Base-by-base conservation (phyloP, 2,329 filamentous ascomycete genomes). In the Fusarium sp. region DNA sequence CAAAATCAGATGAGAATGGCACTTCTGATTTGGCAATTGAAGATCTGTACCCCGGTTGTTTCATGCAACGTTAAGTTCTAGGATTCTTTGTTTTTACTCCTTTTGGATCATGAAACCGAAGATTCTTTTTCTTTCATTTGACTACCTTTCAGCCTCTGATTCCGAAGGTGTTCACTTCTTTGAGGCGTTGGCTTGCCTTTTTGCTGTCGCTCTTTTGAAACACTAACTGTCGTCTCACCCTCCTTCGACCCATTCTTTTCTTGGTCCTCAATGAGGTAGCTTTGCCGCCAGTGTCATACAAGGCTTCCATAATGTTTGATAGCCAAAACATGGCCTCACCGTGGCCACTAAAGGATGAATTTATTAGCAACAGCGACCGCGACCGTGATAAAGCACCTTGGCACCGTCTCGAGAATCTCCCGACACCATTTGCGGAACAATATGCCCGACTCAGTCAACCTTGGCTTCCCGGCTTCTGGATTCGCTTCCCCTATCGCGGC, bases 391-490 rank as follows among this genome's bases (percentile, higher is more conserved):
- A 63, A 16, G 45, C 47, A 4, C 26, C 67, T 42, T 73, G 71
- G 71, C 62, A 71, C 28, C 71, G 44, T 3, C 71, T 73, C 1
- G 71, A 73, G 5, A 39, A 70, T 33, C 28, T 71, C 5, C 28
- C 63, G 11, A 39, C 60, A 1, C 20, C 26, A 2, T 72, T 65
- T 11, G 36, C 41, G 6, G 28, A 54, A 16, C 48, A 68, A n/a
- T 62, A 70, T 20, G 31, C 44, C 15, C 58, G 72, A 35, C 69
- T 74, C 10, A 74, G 72, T 13, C 69, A 72, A 1, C 72, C 72
- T 20, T 74, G 72, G 72, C 68, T 70, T 20, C 61, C 72, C 2
- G 72, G 72, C 13, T 74, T 74, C 36, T 74, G 72, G 72, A 72
- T 31, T 7, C 61, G 72, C 3, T 72, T 74, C 12, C 72, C 72